Evolutionary conservation across 2,329 filamentous ascomycete genomes (phyloP), one percentile per base, ranked within the genome.

Genomic region (Penicillium sp.): DNA sequence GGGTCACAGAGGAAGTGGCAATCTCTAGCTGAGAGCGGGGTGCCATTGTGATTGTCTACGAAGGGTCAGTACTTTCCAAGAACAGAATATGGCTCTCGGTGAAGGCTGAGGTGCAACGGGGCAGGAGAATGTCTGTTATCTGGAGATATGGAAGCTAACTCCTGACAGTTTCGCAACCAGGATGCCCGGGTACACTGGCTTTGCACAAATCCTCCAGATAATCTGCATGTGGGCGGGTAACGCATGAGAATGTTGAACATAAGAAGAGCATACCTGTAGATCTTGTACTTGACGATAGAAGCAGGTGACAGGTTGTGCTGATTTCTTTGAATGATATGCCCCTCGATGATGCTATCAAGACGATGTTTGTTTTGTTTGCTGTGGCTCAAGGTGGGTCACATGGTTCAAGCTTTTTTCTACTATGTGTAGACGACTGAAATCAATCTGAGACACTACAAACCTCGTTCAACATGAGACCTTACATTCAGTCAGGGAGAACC

Each of bases 11-110:
- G 54, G 85, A 82, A 19, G 88, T 93, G 37, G 87, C 84, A 66
- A 96, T 93, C 89, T 53, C 88, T 83, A 71, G 95, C 89, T 62
- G 82, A 72, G 68, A 96, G 82, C 60, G 84, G 80, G 89, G 79
- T 3, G 88, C 80, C 90, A 95, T 95, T 41, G 12, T 64, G 52
- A 43, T 36, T 42, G 47, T 49, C 47, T 59, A 42, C 31, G 35
- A 22, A 18, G 37, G 13, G 47, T 59, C 19, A 58, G 55, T 43
- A 29, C 28, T 14, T 18, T 12, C 13, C 6, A 7, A 7, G 3
- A 10, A 3, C 13, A 22, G 1, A 7, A 45, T 22, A 7, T 3
- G 1, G 9, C 9, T 22, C n/a, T 11, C 18, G 4, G 22, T 3
- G 10, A 28, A 18, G 14, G 8, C n/a, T n/a, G n/a, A n/a, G 13